Evolutionary conservation across 1,284 basidiomycete species (phyloP).

Genomic region (Cutaneotrichosporon daszewskae): DNA sequence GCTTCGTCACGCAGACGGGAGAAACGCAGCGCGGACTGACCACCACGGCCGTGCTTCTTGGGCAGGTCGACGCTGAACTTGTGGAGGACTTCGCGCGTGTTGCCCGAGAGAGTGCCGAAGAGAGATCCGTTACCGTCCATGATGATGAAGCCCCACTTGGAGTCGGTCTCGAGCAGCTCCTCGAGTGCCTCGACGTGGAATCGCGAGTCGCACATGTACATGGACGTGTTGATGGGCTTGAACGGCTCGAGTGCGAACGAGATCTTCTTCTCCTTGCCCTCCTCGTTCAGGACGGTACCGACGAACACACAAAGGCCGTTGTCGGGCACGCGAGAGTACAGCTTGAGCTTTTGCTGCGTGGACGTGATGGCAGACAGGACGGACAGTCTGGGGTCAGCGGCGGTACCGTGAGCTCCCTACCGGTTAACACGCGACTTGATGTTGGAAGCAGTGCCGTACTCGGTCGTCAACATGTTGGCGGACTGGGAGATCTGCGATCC

Average conservation of each 20-base stretch:
- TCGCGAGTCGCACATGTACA: constrained; percentile 99
- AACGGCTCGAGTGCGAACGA: constrained; percentile 96
- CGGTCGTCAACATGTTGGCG: constrained; percentile 92
- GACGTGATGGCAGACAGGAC: constrained; percentile 97
- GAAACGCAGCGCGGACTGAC: constrained; percentile 99
- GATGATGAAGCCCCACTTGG: constrained; percentile 97
- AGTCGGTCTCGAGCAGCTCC: constrained; percentile 94
- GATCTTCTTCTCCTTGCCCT: constrained; percentile 98
- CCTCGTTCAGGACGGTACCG: constrained; percentile 95
- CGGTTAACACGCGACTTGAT: constrained; percentile 99
- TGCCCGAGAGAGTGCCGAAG: constrained; percentile 92
- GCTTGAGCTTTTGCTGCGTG: constrained; percentile 96
- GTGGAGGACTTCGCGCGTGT: constrained; percentile 94
- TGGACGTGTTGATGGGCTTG: constrained; percentile 98
- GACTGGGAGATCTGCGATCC: constrained; percentile 92
- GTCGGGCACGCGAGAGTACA: constrained; percentile 91
- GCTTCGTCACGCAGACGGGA: constrained; percentile 99
- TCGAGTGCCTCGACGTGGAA: constrained; percentile 98
- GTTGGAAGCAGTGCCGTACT: constrained; percentile 96
- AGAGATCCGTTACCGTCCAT: constrained; percentile 64
- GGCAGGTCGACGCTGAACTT: constrained; percentile 99
- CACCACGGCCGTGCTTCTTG: constrained; percentile 99
- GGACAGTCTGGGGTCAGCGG: constrained; percentile 56
- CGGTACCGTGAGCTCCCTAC: constrained; percentile 15
- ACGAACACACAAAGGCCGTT: constrained; percentile 97